Conservation (phyloP, 2,329 filamentous ascomycete species). For the Epicoccum sorghinum region DNA sequence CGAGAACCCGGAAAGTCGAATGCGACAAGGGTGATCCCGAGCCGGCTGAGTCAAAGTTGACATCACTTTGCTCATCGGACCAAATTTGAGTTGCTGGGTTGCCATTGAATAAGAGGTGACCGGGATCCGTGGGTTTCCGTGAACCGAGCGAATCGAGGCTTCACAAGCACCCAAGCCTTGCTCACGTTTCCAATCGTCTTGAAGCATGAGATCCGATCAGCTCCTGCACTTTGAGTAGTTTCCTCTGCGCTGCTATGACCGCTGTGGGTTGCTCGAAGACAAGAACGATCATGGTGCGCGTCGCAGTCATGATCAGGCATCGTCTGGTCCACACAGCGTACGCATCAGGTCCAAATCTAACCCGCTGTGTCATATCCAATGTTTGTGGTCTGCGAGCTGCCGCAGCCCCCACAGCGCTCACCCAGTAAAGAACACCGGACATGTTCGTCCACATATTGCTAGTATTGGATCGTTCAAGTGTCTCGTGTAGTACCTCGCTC, state of each 20-base stretch:
- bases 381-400: slow-evolving; percentile 30
- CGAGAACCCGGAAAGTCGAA: too few species aligned
- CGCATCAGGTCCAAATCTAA: slow-evolving; percentile 14
- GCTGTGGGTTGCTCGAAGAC: slow-evolving; percentile 37
- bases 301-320: slow-evolving; percentile 38
- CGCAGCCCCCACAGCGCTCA: slow-evolving; percentile 38
- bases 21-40: too few species aligned
- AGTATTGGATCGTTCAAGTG: slow-evolving; percentile 30
- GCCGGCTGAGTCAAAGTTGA: background rate
- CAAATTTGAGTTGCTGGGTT: background rate
- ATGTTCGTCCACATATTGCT: slow-evolving; percentile 40
- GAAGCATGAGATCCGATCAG: slow-evolving; percentile 22
- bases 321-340: slow-evolving; percentile 33
- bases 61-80: background rate
- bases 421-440: slow-evolving; percentile 45
- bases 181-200: slow-evolving; percentile 2
- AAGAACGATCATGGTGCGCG: slow-evolving; percentile 32
- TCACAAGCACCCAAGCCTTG: background rate
- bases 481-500: slow-evolving; percentile 30
- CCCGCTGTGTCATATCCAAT: slow-evolving; percentile 17
- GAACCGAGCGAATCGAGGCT: slow-evolving; percentile 14
- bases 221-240: slow-evolving; percentile 36
- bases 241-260: slow-evolving; percentile 31
- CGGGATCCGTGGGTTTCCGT: slow-evolving; percentile 16
- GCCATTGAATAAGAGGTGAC: background rate